Base-by-base conservation (phyloP, 2,329 filamentous ascomycete genomes). In the Fusarium marasasianum region DNA sequence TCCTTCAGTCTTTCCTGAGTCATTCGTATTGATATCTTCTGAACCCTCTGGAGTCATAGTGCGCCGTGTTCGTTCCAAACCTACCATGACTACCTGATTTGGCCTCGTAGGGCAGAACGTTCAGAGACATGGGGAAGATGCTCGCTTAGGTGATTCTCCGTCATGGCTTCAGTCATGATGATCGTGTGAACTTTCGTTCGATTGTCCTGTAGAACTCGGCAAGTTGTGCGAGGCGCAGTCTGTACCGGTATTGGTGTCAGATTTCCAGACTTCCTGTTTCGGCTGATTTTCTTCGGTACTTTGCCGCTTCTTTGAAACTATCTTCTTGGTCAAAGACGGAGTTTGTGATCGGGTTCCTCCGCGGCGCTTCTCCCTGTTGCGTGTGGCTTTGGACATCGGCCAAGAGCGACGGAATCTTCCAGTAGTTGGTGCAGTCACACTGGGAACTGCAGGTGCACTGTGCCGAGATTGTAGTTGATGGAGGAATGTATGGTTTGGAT, bases 391-490 rank as follows among this genome's bases (percentile, higher is more conserved):
- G 22, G 63, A 38, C 41, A 66, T 40, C 10, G 73, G 71, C 73
- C 73, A 76, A 50, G 73, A 76, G 24, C 67, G 50, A 18, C 71
- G 67, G 40, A 76, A 69, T 51, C 73, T 74, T n/a, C 73, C 73
- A 26, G 53, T 72, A 18, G 73, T 76, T 31, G 73, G 73, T 9
- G 73, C 71, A 31, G 74, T 76, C 20, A 53, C 35, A 24, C 26
- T 40, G 13, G 60, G 31, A 8, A 20, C 57, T 37, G 53, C 48
- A 22, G 71, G 63, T 45, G 63, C 60, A 55, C 57, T 76, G 20
- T 74, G 60, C n/a, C 63, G 63, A 45, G 63, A 56, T 24, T 63
- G 48, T 6, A 73, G 22, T n/a, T 64, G 48, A 17, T 54, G 44
- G 37, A 68, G 43, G 29, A 73, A 68, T 38, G 63, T 37, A 9